phyloP scores from a whole-genome alignment of 2,329 filamentous ascomycete species.

The Gnomoniopsis smithogilvyi region DNA sequence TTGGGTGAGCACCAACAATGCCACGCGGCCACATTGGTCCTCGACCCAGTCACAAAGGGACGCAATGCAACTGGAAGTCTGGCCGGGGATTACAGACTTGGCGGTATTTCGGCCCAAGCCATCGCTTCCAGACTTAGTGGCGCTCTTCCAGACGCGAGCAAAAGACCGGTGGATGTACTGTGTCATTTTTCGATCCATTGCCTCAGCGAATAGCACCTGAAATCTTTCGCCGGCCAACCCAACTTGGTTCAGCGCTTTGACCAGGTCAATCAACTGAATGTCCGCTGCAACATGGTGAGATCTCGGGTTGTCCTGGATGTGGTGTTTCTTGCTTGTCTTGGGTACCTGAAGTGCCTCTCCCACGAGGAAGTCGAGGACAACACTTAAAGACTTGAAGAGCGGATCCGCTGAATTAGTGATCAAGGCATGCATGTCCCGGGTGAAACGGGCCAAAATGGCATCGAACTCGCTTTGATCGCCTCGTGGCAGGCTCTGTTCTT shows the following conservation, averaged over 20 bases:
- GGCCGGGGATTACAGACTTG: slow-evolving; percentile 27
- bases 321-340: not conserved
- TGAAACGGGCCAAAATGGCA: slow-evolving; percentile 44
- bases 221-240: slow-evolving; percentile 68
- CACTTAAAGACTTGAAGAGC: slow-evolving; percentile 51
- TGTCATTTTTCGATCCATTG: slow-evolving; percentile 65
- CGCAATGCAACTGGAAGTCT: slow-evolving; percentile 52
- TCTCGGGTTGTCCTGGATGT: not conserved
- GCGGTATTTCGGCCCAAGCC: slow-evolving; percentile 17
- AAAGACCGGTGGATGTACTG: slow-evolving; percentile 61
- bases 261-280: slow-evolving; percentile 45
- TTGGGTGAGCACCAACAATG: slow-evolving; percentile 56
- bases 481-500: slow-evolving; percentile 23
- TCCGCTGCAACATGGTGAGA: slow-evolving; percentile 23
- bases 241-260: slow-evolving; percentile 59
- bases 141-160: slow-evolving; percentile 57
- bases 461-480: slow-evolving; percentile 35
- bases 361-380: slow-evolving; percentile 52
- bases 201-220: slow-evolving; percentile 68
- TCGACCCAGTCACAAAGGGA: slow-evolving; percentile 66
- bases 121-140: slow-evolving; percentile 21
- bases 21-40: slow-evolving; percentile 62
- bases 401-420: slow-evolving; percentile 61
- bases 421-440: slow-evolving; percentile 60
- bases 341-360: slow-evolving; percentile 43